These are phyloP conservation scores for Ceratocystis variospora DNA, from an alignment of 2,329 filamentous ascomycete species.

Conservation along the genomic window DNA sequence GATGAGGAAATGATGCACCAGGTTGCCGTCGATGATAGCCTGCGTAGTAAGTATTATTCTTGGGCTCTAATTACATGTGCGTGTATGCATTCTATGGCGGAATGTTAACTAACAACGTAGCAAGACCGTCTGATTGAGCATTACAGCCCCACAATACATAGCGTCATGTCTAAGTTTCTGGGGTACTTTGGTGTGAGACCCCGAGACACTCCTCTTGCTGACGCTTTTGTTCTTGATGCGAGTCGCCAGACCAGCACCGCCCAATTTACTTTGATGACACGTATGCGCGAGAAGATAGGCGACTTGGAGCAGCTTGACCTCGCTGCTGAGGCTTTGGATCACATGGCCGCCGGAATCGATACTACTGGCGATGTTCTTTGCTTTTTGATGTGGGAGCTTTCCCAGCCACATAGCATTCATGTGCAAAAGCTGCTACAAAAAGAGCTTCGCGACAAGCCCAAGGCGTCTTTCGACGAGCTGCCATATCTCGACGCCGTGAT, in stretches of 20 bases:
- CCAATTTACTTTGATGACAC: constrained; percentile 44
- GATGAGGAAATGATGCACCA: constrained; percentile 56
- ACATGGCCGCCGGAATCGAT: constrained; percentile 59
- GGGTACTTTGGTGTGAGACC: constrained; percentile 36
- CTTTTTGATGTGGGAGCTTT: constrained; percentile 59
- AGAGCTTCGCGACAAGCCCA: constrained; percentile 36
- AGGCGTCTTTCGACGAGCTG: constrained; percentile 35
- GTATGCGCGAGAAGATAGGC: constrained; percentile 39
- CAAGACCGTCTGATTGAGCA: constrained; percentile 48
- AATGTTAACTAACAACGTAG: not conserved
- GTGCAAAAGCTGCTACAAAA: constrained; percentile 39
- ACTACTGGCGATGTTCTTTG: constrained; percentile 57
- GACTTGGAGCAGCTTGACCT: constrained; percentile 39
- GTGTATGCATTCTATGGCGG: not conserved
- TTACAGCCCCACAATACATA: constrained; percentile 41
- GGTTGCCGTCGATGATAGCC: constrained; percentile 51
- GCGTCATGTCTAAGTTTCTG: constrained; percentile 33
- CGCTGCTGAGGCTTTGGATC: constrained; percentile 56
- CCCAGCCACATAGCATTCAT: constrained; percentile 39
- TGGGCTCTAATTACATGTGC: not conserved
- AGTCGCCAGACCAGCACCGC: constrained; percentile 34
- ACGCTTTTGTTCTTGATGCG: constrained; percentile 43
- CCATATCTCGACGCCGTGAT: constrained; percentile 50
- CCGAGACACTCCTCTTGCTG: constrained; percentile 44
- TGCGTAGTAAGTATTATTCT: constrained; percentile 41